Conservation (phyloP, 164 flowering plant genomes). For the Vitis rupestris region DNA sequence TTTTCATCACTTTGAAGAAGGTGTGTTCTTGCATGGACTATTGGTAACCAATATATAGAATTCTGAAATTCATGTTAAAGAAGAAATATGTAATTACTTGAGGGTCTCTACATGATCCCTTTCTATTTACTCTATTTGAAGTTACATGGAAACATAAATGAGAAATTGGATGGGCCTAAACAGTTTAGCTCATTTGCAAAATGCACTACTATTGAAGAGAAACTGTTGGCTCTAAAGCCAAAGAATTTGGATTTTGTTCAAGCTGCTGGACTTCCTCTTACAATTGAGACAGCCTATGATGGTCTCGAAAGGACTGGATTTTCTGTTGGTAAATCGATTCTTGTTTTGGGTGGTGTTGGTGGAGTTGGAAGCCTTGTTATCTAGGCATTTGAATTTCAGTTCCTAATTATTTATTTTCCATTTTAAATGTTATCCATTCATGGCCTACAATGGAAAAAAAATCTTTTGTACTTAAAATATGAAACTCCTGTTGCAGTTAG, state of each 20-base stretch:
- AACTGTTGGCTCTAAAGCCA: slow-evolving; percentile 13
- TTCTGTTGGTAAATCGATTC: slow-evolving; percentile 3
- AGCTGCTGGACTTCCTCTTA: slow-evolving; percentile 9
- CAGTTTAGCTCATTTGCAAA: slow-evolving; percentile 6
- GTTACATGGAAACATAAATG: slow-evolving; percentile 3
- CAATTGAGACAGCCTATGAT: slow-evolving; percentile 10
- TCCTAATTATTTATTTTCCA: background rate
- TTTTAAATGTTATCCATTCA: background rate
- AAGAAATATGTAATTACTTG: no score
- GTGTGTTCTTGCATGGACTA: no score
- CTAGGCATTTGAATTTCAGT: slow-evolving; percentile 1
- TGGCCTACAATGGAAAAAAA: background rate
- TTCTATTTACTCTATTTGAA: no score
- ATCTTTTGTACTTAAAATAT: no score
- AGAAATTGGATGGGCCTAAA: background rate
- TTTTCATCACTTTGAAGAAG: no score
- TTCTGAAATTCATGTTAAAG: no score
- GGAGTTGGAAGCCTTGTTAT: slow-evolving; percentile 10
- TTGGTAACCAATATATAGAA: no score
- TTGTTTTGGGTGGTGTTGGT: slow-evolving; percentile 12
- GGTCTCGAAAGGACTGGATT: slow-evolving; percentile 2
- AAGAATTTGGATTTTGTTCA: slow-evolving; percentile 4
- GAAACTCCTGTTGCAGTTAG: no score
- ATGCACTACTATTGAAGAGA: slow-evolving; percentile 14
- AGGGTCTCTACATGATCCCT: no score